Conservation (phyloP, 805 yeast species). For the Yueomyces sp. region DNA sequence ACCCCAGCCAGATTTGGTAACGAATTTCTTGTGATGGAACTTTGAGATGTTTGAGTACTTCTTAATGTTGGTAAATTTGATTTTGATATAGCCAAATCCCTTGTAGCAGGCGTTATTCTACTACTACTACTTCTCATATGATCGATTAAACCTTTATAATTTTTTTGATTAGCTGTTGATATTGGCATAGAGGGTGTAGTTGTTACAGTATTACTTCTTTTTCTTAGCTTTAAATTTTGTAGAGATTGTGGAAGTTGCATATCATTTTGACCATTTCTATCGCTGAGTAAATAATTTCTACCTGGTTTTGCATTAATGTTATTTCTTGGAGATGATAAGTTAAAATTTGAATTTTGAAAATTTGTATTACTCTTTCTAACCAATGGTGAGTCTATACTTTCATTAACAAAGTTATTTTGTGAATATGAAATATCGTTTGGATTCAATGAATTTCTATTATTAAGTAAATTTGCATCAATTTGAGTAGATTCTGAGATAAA, state of each 20-base stretch:
- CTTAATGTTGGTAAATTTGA: no score
- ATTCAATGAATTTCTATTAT: background rate
- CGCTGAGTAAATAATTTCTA: background rate
- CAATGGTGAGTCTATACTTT: background rate
- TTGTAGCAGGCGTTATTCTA: background rate
- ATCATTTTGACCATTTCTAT: background rate
- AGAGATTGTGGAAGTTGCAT: slow-evolving; percentile 9
- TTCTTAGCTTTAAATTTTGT: slow-evolving; percentile 13
- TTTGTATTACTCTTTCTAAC: background rate
- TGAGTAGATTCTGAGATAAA: slow-evolving; percentile 3
- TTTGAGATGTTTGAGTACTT: no score
- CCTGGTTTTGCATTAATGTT: background rate
- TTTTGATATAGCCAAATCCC: no score
- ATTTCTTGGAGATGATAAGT: no score
- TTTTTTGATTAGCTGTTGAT: background rate
- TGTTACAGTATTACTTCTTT: slow-evolving; percentile 12
- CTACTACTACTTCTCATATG: slow-evolving; percentile 12
- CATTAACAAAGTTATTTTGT: background rate
- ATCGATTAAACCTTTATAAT: slow-evolving; percentile 10
- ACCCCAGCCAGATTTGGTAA: no score
- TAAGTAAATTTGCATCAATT: background rate
- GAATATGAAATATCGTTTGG: background rate
- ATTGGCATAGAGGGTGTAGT: background rate
- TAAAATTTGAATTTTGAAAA: no score
- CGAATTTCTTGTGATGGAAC: no score